Conservation (phyloP, 805 yeast species). For the Kuraishia hungarica region DNA sequence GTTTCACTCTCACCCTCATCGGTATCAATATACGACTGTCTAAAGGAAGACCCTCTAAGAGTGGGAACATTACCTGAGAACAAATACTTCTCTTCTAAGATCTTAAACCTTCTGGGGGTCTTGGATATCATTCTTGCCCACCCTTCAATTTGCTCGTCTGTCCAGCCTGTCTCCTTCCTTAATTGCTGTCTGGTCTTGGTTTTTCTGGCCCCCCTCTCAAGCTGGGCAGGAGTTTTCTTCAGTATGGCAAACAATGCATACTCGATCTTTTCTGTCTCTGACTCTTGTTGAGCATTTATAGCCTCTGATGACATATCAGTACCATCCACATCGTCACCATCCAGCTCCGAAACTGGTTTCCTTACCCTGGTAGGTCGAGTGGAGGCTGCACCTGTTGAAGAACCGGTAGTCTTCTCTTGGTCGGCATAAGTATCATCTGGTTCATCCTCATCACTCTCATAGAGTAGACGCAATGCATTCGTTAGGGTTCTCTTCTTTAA, state of each 20-base stretch:
- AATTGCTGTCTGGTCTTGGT: slow-evolving; percentile 41
- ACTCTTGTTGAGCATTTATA: slow-evolving; percentile 9
- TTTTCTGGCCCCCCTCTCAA: slow-evolving; percentile 43
- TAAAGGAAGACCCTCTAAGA: slow-evolving; percentile 1
- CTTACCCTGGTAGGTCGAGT: neutral
- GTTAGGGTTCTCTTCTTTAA: slow-evolving; percentile 49
- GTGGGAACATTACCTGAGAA: slow-evolving; percentile 20
- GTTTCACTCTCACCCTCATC: neutral
- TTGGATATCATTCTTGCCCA: slow-evolving; percentile 76
- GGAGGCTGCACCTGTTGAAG: slow-evolving; percentile 5
- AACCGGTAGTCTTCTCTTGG: slow-evolving; percentile 30
- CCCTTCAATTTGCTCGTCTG: slow-evolving; percentile 89
- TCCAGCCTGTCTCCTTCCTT: slow-evolving; percentile 52
- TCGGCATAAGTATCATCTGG: slow-evolving; percentile 73
- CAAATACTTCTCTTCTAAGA: slow-evolving; percentile 55
- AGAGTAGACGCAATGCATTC: slow-evolving; percentile 49
- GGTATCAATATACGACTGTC: neutral
- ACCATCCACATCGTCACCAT: slow-evolving; percentile 10
- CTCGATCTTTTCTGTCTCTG: slow-evolving; percentile 39
- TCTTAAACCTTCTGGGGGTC: slow-evolving; percentile 51
- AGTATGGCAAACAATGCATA: slow-evolving; percentile 45
- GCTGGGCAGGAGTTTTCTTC: slow-evolving; percentile 39
- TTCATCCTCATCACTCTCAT: slow-evolving; percentile 77
- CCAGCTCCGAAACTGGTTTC: slow-evolving; percentile 5
- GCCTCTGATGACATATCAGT: slow-evolving; percentile 1